Percentiles rank a stretch among this genome's conserved stretches.
These are phyloP conservation scores for Pisolithus sp. DNA, from an alignment of 768 basidiomycete genomes.

Conservation along the genomic window DNA sequence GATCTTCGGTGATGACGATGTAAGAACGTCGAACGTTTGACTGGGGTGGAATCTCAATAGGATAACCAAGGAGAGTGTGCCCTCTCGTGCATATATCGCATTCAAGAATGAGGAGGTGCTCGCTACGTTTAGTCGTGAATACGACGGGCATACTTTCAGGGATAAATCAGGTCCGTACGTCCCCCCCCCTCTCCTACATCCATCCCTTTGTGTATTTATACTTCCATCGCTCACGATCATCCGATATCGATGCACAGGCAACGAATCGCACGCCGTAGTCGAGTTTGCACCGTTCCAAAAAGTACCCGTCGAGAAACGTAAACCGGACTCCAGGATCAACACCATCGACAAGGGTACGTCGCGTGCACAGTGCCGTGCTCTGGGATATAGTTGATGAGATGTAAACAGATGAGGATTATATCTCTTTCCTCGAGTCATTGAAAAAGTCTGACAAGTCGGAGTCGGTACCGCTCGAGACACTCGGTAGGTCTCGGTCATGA, in stretches of 20 bases:
- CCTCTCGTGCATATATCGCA: slow-evolving; percentile 87
- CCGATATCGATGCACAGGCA: slow-evolving; percentile 46
- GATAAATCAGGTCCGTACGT: slow-evolving; percentile 76
- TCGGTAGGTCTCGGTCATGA: slow-evolving; percentile 38
- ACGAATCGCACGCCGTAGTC: slow-evolving; percentile 82
- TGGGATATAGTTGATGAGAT: too few species aligned
- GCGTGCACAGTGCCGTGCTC: too few species aligned
- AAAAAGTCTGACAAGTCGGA: slow-evolving; percentile 48
- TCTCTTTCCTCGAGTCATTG: slow-evolving; percentile 74
- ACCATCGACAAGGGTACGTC: slow-evolving; percentile 82
- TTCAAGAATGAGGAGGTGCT: slow-evolving; percentile 75
- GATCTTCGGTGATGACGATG: too few species aligned
- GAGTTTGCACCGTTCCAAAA: slow-evolving; percentile 95
- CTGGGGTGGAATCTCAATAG: slow-evolving; percentile 32
- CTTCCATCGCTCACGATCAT: background rate
- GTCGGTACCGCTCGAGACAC: slow-evolving; percentile 54
- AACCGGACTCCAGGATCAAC: slow-evolving; percentile 70
- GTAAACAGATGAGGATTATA: slow-evolving; percentile 67
- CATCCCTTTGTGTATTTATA: too few species aligned
- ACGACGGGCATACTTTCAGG: slow-evolving; percentile 86
- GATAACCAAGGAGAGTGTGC: slow-evolving; percentile 75
- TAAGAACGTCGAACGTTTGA: background rate
- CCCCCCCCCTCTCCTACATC: too few species aligned
- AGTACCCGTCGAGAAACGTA: slow-evolving; percentile 66
- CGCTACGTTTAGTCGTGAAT: slow-evolving; percentile 70